Percentiles rank a stretch among this genome's conserved stretches.
phyloP scores from a whole-genome alignment of 2,329 filamentous ascomycete genomes.

The Aspergillus neotritici region DNA sequence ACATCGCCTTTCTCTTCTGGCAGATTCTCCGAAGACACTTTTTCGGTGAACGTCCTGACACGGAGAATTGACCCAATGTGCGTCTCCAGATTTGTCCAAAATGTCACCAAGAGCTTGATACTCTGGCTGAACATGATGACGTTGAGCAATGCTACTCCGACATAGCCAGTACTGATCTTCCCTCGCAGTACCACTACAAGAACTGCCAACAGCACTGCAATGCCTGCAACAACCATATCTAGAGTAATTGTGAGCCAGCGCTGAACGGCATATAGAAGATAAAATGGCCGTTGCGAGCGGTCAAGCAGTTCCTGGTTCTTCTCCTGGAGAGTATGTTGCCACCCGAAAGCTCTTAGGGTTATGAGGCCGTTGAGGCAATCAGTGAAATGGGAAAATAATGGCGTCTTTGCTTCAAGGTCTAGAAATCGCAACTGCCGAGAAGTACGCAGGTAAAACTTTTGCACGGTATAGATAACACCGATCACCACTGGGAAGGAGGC shows the following conservation, averaged over 20 bases:
- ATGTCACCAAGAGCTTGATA: slow-evolving; percentile 47
- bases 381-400: slow-evolving; percentile 53
- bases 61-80: slow-evolving; percentile 53
- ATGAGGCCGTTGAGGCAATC: slow-evolving; percentile 52
- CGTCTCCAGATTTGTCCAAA: slow-evolving; percentile 56
- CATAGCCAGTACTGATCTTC: slow-evolving; percentile 43
- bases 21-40: slow-evolving; percentile 41
- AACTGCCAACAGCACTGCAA: slow-evolving; percentile 47
- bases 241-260: slow-evolving; percentile 53
- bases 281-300: slow-evolving; percentile 52
- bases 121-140: slow-evolving; percentile 50
- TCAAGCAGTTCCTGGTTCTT: slow-evolving; percentile 48
- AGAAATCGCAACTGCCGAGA: slow-evolving; percentile 56
- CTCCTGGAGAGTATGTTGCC: slow-evolving; percentile 42
- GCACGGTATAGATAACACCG: slow-evolving; percentile 45
- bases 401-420: slow-evolving; percentile 58
- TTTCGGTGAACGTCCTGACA: slow-evolving; percentile 49
- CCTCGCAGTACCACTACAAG: slow-evolving; percentile 44
- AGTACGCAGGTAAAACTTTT: slow-evolving; percentile 56
- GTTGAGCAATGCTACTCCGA: slow-evolving; percentile 51
- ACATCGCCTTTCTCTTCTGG: slow-evolving; percentile 36
- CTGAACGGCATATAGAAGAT: slow-evolving; percentile 53
- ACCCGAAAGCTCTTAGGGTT: slow-evolving; percentile 54
- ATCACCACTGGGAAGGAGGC: slow-evolving; percentile 49
- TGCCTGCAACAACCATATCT: slow-evolving; percentile 45